A percentile compares a stretch with the other conserved stretches of the same genome.
phyloP scores from a whole-genome alignment of 108 stramenopile genomes.

The Cyclotella distinguenda region DNA sequence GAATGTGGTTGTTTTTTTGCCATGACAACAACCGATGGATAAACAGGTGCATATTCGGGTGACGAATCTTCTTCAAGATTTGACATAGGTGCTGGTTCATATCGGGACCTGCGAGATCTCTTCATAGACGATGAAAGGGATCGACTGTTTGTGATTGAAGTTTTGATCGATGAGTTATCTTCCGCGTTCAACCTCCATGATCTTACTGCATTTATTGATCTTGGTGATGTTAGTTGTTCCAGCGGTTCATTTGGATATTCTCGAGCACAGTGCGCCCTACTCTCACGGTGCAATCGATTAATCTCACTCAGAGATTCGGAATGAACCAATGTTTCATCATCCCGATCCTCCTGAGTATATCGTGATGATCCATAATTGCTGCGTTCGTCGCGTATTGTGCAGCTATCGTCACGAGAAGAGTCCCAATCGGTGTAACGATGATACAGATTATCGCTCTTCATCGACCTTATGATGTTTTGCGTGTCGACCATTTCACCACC shows the following conservation, averaged over 20 bases:
- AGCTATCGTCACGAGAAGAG: neutral
- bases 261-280: neutral
- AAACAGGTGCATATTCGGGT: neutral
- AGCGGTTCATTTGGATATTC: neutral
- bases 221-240: neutral
- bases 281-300: neutral
- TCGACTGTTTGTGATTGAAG: slow-evolving; percentile 13
- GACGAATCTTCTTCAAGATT: neutral
- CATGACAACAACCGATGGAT: neutral
- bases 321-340: neutral
- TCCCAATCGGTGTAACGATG: slow-evolving; percentile 13
- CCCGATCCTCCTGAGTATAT: neutral
- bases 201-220: slow-evolving; percentile 1
- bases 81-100: neutral
- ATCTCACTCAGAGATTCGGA: neutral
- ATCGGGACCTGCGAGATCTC: neutral
- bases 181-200: neutral
- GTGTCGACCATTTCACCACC: slow-evolving; percentile 4
- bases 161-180: slow-evolving; percentile 1
- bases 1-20: neutral
- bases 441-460: neutral
- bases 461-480: neutral
- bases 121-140: neutral
- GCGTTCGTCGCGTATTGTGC: neutral
- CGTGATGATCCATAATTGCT: neutral